Base-by-base conservation (phyloP, 2,329 filamentous ascomycete genomes). In the Colletotrichum sansevieriae region DNA sequence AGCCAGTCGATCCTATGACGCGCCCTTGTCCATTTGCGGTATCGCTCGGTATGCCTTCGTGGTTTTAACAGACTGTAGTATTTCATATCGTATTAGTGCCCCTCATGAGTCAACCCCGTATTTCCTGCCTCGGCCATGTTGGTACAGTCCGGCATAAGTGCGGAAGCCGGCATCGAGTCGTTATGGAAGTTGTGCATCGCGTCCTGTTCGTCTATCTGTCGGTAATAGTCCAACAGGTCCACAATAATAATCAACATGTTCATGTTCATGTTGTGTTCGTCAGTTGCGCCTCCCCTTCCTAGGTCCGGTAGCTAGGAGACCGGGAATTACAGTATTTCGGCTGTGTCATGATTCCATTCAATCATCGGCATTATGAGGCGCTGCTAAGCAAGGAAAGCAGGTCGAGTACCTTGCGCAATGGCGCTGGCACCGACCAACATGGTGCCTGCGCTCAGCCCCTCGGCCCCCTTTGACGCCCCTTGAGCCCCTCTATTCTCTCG, bases 391-490 rank as follows among this genome's bases (percentile, higher is more conserved):
- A 13, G 25, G 29, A 33, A 55, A 39, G 35, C 47, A 47, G 46
- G 51, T 44, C 62, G 55, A 62, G 65, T 60, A 56, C 65, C 65
- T 65, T 65, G 55, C 62, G 37, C 59, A 35, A n/a, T 29, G 20
- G 39, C 63, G 47, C 39, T 33, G 47, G 62, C 65, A 65, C 55
- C 41, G 41, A 64, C 61, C 54, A 59, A 22, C 61, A 52, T 44
- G 39, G 39, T 55, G 54, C 46, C 65, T 59, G 43, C 46, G 65
- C 65, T 65, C 55, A 60, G 65, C 62, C 59, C 64, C 64, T 59
- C 25, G 35, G 43, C 33, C 41, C 54, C 39, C 62, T 54, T 59
- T 58, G 43, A 56, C 55, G 55, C 22, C 20, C 37, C 39, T 56
- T 35, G 25, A 33, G 52, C 33, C 52, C 39, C 52, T 35, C 33